These are phyloP conservation scores for Leccinum sublutescens DNA, from an alignment of 768 basidiomycete genomes.

Conservation along the genomic window DNA sequence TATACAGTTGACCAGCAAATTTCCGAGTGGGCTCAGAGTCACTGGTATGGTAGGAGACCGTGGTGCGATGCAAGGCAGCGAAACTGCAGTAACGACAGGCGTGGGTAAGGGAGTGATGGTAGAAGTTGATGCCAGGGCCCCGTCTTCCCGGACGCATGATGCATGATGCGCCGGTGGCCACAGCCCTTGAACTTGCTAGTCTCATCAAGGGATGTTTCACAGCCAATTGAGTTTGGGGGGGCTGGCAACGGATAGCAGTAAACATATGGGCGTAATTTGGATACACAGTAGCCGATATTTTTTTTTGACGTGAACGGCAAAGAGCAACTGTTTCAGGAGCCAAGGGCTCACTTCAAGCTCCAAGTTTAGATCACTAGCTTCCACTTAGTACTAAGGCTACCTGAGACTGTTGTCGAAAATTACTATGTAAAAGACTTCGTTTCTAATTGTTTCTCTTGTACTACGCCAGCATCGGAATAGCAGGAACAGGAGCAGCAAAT, in stretches of 20 bases:
- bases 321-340: too few species aligned
- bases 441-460: too few species aligned
- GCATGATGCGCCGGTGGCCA: background rate
- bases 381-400: too few species aligned
- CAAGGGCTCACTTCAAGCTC: too few species aligned
- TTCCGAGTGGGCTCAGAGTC: conserved; percentile 6
- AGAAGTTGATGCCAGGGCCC: background rate
- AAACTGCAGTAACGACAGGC: background rate
- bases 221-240: background rate
- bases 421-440: too few species aligned
- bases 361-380: too few species aligned
- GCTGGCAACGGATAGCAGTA: background rate
- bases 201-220: background rate
- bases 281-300: background rate
- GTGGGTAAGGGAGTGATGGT: conserved; percentile 1
- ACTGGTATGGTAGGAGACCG: background rate
- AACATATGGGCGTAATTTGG: background rate
- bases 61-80: background rate
- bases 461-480: too few species aligned
- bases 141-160: background rate
- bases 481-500: too few species aligned
- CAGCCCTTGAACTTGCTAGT: background rate
- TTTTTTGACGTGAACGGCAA: background rate
- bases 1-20: background rate
- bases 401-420: too few species aligned